These are phyloP conservation scores for Penicillium sclerotigenum DNA, from an alignment of 2,329 filamentous ascomycete genomes.

Conservation along the genomic window DNA sequence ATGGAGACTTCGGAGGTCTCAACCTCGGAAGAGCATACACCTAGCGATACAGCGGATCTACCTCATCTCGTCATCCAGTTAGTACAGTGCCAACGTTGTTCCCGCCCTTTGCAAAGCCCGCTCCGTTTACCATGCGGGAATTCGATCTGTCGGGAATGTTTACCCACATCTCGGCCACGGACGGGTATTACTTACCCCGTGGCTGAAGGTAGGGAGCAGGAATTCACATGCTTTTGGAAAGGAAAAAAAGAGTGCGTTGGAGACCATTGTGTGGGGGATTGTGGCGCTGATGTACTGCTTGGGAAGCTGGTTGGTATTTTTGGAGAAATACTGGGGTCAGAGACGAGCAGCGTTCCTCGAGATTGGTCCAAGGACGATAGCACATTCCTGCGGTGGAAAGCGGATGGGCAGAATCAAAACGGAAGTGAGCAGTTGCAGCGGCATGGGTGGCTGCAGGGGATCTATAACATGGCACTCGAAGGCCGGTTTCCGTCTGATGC, in stretches of 20 bases:
- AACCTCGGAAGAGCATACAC: conserved; percentile 30
- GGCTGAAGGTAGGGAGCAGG: conserved; percentile 61
- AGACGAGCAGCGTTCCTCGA: neutral
- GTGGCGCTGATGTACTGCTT: conserved; percentile 71
- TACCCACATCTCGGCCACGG: conserved; percentile 64
- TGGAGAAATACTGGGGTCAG: conserved; percentile 32
- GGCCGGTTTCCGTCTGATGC: conserved; percentile 57
- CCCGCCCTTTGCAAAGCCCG: conserved; percentile 63
- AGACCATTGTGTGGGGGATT: conserved; percentile 75
- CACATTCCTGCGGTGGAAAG: conserved; percentile 31
- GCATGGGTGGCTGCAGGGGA: conserved; percentile 52
- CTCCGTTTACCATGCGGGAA: conserved; percentile 79
- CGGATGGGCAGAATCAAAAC: neutral
- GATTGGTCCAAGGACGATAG: conserved; percentile 31
- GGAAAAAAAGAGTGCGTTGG: conserved; percentile 53
- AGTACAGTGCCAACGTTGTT: conserved; percentile 75
- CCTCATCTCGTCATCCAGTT: conserved; percentile 66
- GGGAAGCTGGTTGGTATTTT: conserved; percentile 66
- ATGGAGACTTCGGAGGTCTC: conserved; percentile 10
- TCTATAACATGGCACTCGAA: conserved; percentile 62
- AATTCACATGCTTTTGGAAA: conserved; percentile 67
- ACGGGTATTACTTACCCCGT: conserved; percentile 75
- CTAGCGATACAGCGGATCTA: conserved; percentile 52
- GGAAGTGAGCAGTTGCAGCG: conserved; percentile 10
- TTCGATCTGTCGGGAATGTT: conserved; percentile 70